Conservation (phyloP, 2,329 filamentous ascomycete genomes). For the Chaetomium strumarium region DNA sequence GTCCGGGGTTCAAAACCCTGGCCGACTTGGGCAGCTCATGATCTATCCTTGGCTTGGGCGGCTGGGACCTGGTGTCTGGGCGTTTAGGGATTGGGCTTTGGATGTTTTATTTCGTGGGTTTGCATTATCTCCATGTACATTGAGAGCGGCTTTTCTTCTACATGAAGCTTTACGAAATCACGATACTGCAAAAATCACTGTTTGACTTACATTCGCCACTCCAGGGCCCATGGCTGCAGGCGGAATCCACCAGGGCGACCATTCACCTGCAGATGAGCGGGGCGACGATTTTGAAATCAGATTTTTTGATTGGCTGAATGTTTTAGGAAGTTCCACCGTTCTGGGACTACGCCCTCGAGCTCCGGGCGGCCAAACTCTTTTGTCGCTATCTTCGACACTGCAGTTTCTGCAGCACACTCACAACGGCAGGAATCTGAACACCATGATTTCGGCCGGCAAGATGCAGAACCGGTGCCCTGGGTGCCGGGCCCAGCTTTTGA, state of each 20-base stretch:
- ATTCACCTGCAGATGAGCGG: too few relatives aligned
- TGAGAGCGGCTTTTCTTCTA: too few relatives aligned
- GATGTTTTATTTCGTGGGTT: not conserved
- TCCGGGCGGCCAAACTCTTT: not conserved
- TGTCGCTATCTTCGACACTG: not conserved
- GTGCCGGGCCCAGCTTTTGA: constrained; percentile 34
- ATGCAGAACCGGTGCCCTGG: constrained; percentile 34
- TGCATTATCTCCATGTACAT: too few relatives aligned
- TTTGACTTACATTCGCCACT: not conserved
- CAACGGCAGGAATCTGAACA: constrained; percentile 8
- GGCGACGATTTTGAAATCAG: too few relatives aligned
- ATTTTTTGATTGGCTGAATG: too few relatives aligned
- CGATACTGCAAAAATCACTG: too few relatives aligned
- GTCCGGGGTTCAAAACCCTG: constrained; percentile 45
- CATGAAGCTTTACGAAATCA: too few relatives aligned
- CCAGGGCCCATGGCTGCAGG: constrained; percentile 10
- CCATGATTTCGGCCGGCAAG: constrained; percentile 36
- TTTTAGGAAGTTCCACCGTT: too few relatives aligned
- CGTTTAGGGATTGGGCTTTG: not conserved
- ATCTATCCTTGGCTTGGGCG: not conserved
- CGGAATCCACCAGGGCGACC: too few relatives aligned
- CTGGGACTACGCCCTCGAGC: too few relatives aligned
- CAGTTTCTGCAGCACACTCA: constrained; percentile 1
- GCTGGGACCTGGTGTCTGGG: constrained; percentile 4
- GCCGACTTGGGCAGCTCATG: constrained; percentile 39